A percentile compares a stretch with the other conserved stretches of the same genome.
These are phyloP conservation scores for Paraphaeosphaeria sporulosa DNA, from an alignment of 2,329 filamentous ascomycete genomes.

Conservation along the genomic window DNA sequence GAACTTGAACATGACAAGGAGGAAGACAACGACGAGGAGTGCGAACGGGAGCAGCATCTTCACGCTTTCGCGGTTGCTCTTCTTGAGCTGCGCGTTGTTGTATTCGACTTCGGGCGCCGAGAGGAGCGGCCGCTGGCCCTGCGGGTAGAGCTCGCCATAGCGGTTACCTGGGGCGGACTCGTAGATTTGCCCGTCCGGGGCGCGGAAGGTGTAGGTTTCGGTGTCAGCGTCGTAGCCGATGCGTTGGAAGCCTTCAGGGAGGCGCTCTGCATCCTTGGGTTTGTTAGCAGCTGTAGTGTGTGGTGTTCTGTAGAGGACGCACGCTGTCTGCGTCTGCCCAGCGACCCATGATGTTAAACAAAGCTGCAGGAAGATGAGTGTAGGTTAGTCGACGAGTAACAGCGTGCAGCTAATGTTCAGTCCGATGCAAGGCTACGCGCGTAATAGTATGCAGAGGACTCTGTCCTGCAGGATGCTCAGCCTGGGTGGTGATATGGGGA, in stretches of 20 bases:
- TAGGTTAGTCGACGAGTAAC: slow-evolving; percentile 9
- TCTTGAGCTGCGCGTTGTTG: slow-evolving; percentile 29
- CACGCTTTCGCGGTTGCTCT: slow-evolving; percentile 53
- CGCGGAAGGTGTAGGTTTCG: slow-evolving; percentile 62
- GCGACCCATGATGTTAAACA: slow-evolving; percentile 27
- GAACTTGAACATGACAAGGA: slow-evolving; percentile 54
- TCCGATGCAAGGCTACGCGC: background rate
- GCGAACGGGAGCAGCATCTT: slow-evolving; percentile 67
- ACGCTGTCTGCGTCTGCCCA: slow-evolving; percentile 36
- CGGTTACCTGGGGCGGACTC: slow-evolving; percentile 59
- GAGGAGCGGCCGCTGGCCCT: slow-evolving; percentile 21
- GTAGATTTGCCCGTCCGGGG: slow-evolving; percentile 58
- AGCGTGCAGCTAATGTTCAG: background rate
- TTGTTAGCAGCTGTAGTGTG: background rate
- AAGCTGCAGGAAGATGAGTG: background rate
- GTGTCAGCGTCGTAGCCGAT: slow-evolving; percentile 66
- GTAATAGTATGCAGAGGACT: background rate
- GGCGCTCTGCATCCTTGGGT: slow-evolving; percentile 57
- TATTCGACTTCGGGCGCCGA: slow-evolving; percentile 26
- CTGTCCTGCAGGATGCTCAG: slow-evolving; percentile 1
- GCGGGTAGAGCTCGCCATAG: slow-evolving; percentile 56
- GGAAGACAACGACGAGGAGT: slow-evolving; percentile 60
- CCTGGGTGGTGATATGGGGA: background rate
- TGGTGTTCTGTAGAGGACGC: slow-evolving; percentile 3
- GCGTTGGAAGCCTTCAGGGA: slow-evolving; percentile 63